Conservation (phyloP, 1,284 basidiomycete genomes). For the Macrocystidia cucumis region DNA sequence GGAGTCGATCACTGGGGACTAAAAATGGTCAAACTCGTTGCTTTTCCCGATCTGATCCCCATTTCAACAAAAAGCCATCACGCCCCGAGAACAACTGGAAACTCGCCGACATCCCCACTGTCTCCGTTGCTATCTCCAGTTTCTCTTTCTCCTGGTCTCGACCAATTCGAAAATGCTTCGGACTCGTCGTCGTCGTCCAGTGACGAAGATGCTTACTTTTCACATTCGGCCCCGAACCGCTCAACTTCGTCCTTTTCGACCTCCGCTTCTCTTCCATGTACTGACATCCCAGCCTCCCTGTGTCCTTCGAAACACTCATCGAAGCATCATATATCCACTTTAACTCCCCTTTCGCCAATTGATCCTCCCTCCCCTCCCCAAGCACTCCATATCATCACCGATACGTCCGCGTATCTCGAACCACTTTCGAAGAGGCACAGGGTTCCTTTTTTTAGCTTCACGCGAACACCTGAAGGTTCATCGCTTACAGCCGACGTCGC, state of each 20-base stretch:
- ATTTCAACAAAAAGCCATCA: slow-evolving; percentile 13
- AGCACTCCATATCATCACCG: too few relatives aligned
- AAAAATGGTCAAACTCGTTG: slow-evolving; percentile 67
- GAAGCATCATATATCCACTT: slow-evolving; percentile 22
- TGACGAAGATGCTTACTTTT: slow-evolving; percentile 49
- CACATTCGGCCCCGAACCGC: slow-evolving; percentile 37
- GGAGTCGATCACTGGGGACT: slow-evolving; percentile 61
- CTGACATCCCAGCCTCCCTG: slow-evolving; percentile 24
- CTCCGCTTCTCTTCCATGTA: slow-evolving; percentile 33
- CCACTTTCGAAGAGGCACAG: slow-evolving; percentile 6
- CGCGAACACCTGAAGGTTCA: slow-evolving; percentile 66
- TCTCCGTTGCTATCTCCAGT: slow-evolving; percentile 13
- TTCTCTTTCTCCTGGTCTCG: slow-evolving; percentile 9
- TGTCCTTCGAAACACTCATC: slow-evolving; percentile 25
- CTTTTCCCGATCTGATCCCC: slow-evolving; percentile 63
- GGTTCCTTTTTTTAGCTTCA: slow-evolving; percentile 70
- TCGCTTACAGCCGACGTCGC: slow-evolving; percentile 61
- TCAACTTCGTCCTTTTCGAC: slow-evolving; percentile 26
- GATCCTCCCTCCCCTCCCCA: too few relatives aligned
- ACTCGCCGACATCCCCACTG: background rate
- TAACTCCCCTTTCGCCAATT: slow-evolving; percentile 9
- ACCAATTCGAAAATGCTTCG: slow-evolving; percentile 6
- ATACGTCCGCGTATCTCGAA: background rate
- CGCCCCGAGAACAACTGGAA: too few relatives aligned
- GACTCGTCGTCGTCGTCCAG: slow-evolving; percentile 22